Evolutionary conservation across 108 stramenopile genomes (phyloP).

Genomic region (Cyclotella distinguenda): DNA sequence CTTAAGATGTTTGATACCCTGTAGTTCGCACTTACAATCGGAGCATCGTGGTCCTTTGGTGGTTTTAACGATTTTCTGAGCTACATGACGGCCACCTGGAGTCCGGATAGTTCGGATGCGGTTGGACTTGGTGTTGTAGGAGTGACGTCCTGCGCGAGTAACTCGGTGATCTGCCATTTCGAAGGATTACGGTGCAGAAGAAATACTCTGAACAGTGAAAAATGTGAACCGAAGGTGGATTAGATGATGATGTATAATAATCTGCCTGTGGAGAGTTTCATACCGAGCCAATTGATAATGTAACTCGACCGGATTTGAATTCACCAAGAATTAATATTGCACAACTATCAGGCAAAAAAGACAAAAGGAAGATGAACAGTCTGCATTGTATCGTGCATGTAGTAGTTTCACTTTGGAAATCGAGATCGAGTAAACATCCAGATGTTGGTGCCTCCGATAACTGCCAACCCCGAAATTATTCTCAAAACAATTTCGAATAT

Average conservation of each 20-base stretch:
- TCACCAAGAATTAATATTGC: constrained; percentile 30
- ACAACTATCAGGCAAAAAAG: constrained; percentile 41
- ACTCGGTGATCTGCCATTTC: constrained; percentile 91
- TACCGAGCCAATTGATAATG: constrained; percentile 1
- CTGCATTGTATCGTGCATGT: constrained; percentile 28
- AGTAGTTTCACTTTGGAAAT: too few relatives aligned
- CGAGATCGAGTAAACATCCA: too few relatives aligned
- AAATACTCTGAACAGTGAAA: constrained; percentile 8
- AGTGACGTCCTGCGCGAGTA: constrained; percentile 92
- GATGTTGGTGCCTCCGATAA: too few relatives aligned
- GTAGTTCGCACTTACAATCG: constrained; percentile 84
- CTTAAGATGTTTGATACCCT: constrained; percentile 89
- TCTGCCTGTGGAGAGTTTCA: constrained; percentile 21
- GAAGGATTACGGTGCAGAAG: constrained; percentile 2
- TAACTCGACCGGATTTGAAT: constrained; percentile 16
- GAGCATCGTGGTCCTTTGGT: constrained; percentile 91
- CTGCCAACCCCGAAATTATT: too few relatives aligned
- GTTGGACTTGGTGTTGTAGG: constrained; percentile 92
- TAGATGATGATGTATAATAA: not conserved
- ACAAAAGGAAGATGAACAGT: constrained; percentile 14
- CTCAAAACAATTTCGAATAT: too few relatives aligned
- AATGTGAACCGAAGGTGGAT: not conserved
- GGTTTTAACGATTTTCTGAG: constrained; percentile 90
- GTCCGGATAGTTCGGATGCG: constrained; percentile 77
- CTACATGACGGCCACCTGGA: constrained; percentile 90